Base-by-base conservation (phyloP, 1,284 basidiomycete genomes). In the Tilletia caries region DNA sequence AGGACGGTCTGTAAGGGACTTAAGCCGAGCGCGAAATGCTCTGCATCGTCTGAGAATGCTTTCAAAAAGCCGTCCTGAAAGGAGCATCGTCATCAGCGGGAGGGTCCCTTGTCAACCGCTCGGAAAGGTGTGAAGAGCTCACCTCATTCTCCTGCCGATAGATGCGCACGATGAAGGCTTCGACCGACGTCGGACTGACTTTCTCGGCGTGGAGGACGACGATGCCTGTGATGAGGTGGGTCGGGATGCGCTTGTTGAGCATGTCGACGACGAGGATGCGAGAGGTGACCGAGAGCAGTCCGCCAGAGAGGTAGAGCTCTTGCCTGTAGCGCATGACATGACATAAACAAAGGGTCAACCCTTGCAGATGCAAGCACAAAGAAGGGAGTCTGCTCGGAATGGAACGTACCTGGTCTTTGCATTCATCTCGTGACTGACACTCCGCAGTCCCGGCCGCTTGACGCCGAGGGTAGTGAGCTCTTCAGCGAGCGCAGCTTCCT, bases 41-140 rank as follows among this genome's bases (percentile, higher is more conserved):
- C 95, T 0, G 95, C 93, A 76, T 97, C 91, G 82, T 98, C 95
- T 0, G 93, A 93, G 81, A 98, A 98, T 0, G 94, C 96, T 84
- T 98, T 98, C 73, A 97, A 85, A 83, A 98, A 99, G 1, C 95
- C 95, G 4, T 87, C 87, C 83, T 88, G 86, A 50, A 3, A 20
- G 48, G 48, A 27, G 48, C 37, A 41, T 1, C 2, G 0, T 29
- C 6, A 29, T 34, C 27, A n/a, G n/a, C n/a, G n/a, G n/a, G n/a
- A n/a, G n/a, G n/a, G n/a, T n/a, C n/a, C n/a, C n/a, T n/a, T n/a
- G n/a, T n/a, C n/a, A n/a, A n/a, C n/a, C n/a, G n/a, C n/a, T n/a
- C n/a, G n/a, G 44, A 3, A 66, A 62, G 29, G 18, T 10, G 29
- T 15, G 1, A 33, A 8, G 1, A 25, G 25, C 65, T 70, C 64